Base-by-base conservation (phyloP, 2,329 filamentous ascomycete genomes). In the Malbranchea zuffiana region DNA sequence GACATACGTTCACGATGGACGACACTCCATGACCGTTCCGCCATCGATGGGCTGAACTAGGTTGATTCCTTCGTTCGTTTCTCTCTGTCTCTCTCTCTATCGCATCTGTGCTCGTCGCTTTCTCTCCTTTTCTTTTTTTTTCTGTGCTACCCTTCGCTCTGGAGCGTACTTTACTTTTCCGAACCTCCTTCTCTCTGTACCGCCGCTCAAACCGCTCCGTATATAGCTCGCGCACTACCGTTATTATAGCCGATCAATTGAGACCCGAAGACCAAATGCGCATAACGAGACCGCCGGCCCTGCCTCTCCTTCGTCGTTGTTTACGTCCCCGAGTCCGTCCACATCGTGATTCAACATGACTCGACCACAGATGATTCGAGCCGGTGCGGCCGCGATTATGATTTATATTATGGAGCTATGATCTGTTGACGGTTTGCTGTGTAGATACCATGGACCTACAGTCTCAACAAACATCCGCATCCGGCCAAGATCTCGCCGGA, bases 361-460 rank as follows among this genome's bases (percentile, higher is more conserved):
- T 39, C 56, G 60, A 47, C 63, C 63, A 35, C 60, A 62, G 43
- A 62, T 66, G 38, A 56, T 66, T 38, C 56, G 63, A 50, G 63
- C 63, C 41, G 63, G 63, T 67, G 59, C 41, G 58, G 47, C 3
- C 26, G 18, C 19, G 12, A 33, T 18, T n/a, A 21, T 15, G 16
- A 16, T 17, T 3, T 16, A 30, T 15, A 25, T 24, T n/a, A 10
- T 29, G 15, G 16, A 15, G 4, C 11, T n/a, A 17, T 25, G 31
- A 16, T 20, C 18, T 27, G 18, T 34, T 33, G 20, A 32, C 25
- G 39, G 8, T 18, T 25, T 13, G n/a, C 37, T 17, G 21, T 31
- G 41, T 62, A 93, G 88, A 96, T 67, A 92, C 88, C 45, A 82
- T 95, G 63, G 90, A 96, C 65, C 77, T 96, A 35, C 90, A 96